Base-by-base conservation (phyloP, 2,329 filamentous ascomycete genomes). In the Alternaria angustiovoidea region DNA sequence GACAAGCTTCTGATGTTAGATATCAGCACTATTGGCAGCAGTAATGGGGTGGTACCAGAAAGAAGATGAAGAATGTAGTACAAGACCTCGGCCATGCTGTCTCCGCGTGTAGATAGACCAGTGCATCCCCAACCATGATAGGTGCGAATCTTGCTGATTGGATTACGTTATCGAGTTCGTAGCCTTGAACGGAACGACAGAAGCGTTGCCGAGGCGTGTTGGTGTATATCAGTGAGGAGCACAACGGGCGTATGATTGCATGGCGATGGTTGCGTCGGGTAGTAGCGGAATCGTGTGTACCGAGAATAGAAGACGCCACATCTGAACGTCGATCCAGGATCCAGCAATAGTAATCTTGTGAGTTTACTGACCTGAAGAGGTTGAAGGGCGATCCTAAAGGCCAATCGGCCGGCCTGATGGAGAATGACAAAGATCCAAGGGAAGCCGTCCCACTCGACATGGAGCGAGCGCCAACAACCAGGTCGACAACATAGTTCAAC, bases 31-130 rank as follows among this genome's bases (percentile, higher is more conserved):
- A 72, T 72, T 62, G 65, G 60, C 59, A 62, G 61, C 68, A 66
- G 70, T 73, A 52, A 57, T 71, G 60, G 58, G 65, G 75, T 77
- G 65, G 54, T 69, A 76, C 75, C 47, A 66, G 71, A 74, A 72
- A 57, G 64, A 63, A 64, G 62, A 64, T 62, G 59, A 51, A 61
- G 62, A 67, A 59, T 64, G 71, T 75, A 65, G 72, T 66, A 76
- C 74, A 67, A 70, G 60, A 64, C 63, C 63, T 66, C 62, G 69
- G 66, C 63, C 68, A 69, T 60, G 65, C 66, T 68, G 64, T 62
- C 66, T 65, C 54, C 47, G 62, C 59, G 59, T 67, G 62, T 55
- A 63, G 63, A 65, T 66, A 66, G 69, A 70, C 67, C 67, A 67
- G 60, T 69, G 66, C 54, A 64, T 32, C 9, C 30, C 18, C 26